phyloP scores from a whole-genome alignment of 129 eudicot genomes.

The Apium graveolens region DNA sequence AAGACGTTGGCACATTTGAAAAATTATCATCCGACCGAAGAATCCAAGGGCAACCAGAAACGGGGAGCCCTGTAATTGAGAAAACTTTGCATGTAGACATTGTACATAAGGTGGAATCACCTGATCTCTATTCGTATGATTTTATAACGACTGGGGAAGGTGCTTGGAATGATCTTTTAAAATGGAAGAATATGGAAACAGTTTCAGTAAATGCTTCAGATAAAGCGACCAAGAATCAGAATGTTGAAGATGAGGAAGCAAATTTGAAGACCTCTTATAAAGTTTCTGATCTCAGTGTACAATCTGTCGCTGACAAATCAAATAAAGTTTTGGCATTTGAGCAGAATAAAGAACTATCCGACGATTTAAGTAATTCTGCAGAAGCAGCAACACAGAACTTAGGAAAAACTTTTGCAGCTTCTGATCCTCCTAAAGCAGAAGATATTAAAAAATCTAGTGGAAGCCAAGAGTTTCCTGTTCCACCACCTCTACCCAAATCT shows the following conservation, averaged over 20 bases:
- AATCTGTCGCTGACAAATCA: conserved; percentile 19
- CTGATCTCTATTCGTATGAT: conserved; percentile 12
- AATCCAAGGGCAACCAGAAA: conserved; percentile 18
- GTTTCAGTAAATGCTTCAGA: neutral
- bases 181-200: neutral
- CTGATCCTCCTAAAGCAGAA: conserved; percentile 2
- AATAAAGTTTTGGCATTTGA: conserved; percentile 13
- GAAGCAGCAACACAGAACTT: conserved; percentile 8
- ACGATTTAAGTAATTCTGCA: neutral
- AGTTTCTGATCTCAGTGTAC: conserved; percentile 10
- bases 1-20: conserved; percentile 25
- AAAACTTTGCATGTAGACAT: conserved; percentile 71
- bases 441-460: conserved; percentile 17
- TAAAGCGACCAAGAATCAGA: conserved; percentile 6
- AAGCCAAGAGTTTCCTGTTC: conserved; percentile 22
- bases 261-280: conserved; percentile 6
- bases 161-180: conserved; percentile 12
- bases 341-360: conserved; percentile 7
- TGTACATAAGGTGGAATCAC: conserved; percentile 37
- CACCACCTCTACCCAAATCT: conserved; percentile 75
- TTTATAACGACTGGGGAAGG: conserved; percentile 15
- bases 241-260: conserved; percentile 2
- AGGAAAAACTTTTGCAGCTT: conserved; percentile 6
- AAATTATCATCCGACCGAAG: conserved; percentile 36
- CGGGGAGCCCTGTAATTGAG: conserved; percentile 34